phyloP scores from a whole-genome alignment of 2,329 filamentous ascomycete genomes.

The Aspergillus brasiliensis region DNA sequence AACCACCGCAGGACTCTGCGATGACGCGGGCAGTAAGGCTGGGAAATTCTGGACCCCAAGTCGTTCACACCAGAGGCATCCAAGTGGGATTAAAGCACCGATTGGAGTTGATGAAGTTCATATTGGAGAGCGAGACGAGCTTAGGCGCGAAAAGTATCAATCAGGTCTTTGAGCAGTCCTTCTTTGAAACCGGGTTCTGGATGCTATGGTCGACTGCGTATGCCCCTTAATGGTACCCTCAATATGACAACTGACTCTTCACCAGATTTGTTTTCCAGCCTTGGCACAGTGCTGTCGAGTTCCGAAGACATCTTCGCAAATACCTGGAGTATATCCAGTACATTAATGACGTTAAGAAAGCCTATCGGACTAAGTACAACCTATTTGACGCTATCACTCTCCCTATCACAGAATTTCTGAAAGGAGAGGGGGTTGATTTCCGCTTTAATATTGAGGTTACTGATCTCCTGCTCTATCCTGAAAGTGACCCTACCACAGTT shows the following conservation, averaged over 20 bases:
- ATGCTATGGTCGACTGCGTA: slow-evolving; percentile 26
- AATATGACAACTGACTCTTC: neutral
- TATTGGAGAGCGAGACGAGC: slow-evolving; percentile 22
- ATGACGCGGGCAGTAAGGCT: slow-evolving; percentile 4
- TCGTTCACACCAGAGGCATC: slow-evolving; percentile 7
- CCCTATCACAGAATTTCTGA: slow-evolving; percentile 23
- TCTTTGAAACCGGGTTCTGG: slow-evolving; percentile 29
- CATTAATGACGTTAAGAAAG: slow-evolving; percentile 13
- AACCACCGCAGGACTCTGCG: slow-evolving; percentile 2
- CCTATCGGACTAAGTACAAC: slow-evolving; percentile 18
- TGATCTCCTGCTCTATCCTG: slow-evolving; percentile 21
- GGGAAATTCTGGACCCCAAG: neutral
- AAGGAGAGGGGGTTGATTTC: slow-evolving; percentile 26
- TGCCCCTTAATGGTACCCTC: slow-evolving; percentile 2
- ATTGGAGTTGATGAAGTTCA: slow-evolving; percentile 17
- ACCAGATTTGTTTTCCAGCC: slow-evolving; percentile 21
- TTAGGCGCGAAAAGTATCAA: slow-evolving; percentile 32
- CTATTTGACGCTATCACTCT: slow-evolving; percentile 27
- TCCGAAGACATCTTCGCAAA: slow-evolving; percentile 19
- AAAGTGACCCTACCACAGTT: slow-evolving; percentile 26
- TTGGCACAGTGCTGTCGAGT: slow-evolving; percentile 23
- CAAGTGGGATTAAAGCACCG: slow-evolving; percentile 19
- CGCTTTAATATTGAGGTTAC: slow-evolving; percentile 21
- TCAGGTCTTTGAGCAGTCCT: slow-evolving; percentile 24
- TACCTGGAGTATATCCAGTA: slow-evolving; percentile 20